These are phyloP conservation scores for Puccinia horiana DNA, from an alignment of 1,284 basidiomycete species.

Conservation along the genomic window DNA sequence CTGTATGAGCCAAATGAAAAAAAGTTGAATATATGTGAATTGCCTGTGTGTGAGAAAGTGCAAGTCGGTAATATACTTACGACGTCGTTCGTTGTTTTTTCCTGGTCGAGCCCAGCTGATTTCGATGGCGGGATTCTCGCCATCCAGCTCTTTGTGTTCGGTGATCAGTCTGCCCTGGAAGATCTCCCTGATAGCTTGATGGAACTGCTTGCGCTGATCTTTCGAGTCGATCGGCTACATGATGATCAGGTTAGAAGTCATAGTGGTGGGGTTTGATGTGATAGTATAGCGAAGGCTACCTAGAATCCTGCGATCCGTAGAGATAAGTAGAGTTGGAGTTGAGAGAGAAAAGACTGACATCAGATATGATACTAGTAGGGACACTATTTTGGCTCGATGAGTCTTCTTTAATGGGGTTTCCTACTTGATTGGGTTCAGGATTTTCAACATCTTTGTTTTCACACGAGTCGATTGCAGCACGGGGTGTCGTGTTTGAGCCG, in stretches of 20 bases:
- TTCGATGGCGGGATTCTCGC: constrained; percentile 16
- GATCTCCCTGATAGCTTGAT: constrained; percentile 75
- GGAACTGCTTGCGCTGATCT: constrained; percentile 75
- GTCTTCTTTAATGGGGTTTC: background rate
- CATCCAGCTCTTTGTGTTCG: constrained; percentile 64
- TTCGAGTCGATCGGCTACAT: constrained; percentile 77
- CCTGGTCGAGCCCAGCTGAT: constrained; percentile 38
- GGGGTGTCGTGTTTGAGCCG: background rate
- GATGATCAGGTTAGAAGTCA: background rate
- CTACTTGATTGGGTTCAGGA: background rate
- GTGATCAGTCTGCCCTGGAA: constrained; percentile 82
- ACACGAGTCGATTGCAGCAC: background rate
- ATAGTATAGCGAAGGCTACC: background rate
- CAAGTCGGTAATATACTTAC: constrained; percentile 12
- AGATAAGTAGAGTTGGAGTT: background rate
- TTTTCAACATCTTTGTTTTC: background rate
- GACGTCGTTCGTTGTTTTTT: constrained; percentile 30
- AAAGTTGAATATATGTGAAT: background rate
- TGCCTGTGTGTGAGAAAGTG: background rate
- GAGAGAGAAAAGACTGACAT: constrained; percentile 38
- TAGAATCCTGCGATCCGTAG: background rate
- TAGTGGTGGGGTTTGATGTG: constrained; percentile 2
- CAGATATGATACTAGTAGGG: constrained; percentile 16
- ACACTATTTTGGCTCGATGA: background rate
- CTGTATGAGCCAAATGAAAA: constrained; percentile 47